Evolutionary conservation across 2,329 filamentous ascomycete species (phyloP), one percentile per base, ranked within the genome.

Genomic region (Colletotrichum aenigma): DNA sequence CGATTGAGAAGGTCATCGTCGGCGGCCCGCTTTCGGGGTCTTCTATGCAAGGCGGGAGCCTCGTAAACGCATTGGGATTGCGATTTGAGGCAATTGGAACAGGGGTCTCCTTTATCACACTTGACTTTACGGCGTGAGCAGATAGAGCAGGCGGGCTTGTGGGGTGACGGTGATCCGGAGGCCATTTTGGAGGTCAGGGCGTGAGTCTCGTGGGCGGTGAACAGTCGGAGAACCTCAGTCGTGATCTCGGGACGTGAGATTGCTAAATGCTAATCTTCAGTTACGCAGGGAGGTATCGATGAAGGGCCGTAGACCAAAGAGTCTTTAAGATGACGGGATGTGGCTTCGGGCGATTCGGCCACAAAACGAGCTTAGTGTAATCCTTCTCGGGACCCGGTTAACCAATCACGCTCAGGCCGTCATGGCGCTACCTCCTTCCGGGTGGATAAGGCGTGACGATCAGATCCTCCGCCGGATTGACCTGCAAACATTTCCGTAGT

Each of bases 51-150:
- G 2, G 70, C 36, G 4, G 79, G 78, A 1, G 77, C 66, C 10
- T 80, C 76, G 21, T 82, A 83, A 0, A 74, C 38, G 32, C 83
- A 84, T 58, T 78, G 67, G 2, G 71, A 68, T 10, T 79, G 72
- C 3, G 85, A 80, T 74, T 85, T 88, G 52, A 79, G 71, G 69
- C 87, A 89, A 75, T 88, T 88, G 9, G 84, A 84, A 70, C 87
- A 89, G 1, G 86, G 86, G 2, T 80, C 78, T 16, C 76, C 76
- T 58, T 83, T 83, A 76, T 88, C 83, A 76, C 87, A 89, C 67
- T 83, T 87, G 70, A 87, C 82, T 75, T 87, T 87, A 26, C 85
- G 81, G 30, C 83, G 82, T 52, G 84, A 81, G 74, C 85, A 87
- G 4, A 81, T 77, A 60, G 84, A 76, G 74, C 85, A 87, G 43